Conservation (phyloP, 257 asterid genomes). For the Primulina tabacum region DNA sequence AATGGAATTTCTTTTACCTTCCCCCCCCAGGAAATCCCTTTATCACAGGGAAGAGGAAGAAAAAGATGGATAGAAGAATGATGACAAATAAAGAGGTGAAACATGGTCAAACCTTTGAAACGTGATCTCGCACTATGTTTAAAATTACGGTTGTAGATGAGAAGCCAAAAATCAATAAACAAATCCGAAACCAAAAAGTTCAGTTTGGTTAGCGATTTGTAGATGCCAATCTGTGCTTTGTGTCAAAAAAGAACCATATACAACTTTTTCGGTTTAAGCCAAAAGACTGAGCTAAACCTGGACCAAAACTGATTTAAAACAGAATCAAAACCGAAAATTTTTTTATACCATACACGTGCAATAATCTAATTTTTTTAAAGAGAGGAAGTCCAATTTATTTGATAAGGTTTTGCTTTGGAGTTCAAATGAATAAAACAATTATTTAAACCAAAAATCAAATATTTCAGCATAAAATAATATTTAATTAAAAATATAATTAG, state of each 20-base stretch:
- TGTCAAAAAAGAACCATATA: not conserved
- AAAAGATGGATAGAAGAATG: constrained; percentile 25
- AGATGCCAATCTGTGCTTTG: not conserved
- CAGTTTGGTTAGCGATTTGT: not conserved
- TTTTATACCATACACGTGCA: not conserved
- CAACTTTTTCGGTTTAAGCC: too few species aligned
- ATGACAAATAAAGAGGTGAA: not conserved
- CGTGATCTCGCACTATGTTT: not conserved
- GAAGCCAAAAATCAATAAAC: not conserved
- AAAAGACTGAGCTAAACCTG: not conserved
- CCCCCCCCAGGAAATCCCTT: constrained; percentile 19
- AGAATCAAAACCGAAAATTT: too few species aligned
- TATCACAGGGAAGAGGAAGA: constrained; percentile 29
- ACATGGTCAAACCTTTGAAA: not conserved
- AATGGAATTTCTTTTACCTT: constrained; percentile 39
- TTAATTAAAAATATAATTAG: too few species aligned
- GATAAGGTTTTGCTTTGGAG: too few species aligned
- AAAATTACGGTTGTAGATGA: not conserved
- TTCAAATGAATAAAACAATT: too few species aligned
- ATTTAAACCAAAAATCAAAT: too few species aligned
- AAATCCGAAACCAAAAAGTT: not conserved
- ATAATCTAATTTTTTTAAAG: too few species aligned
- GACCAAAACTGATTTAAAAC: too few species aligned
- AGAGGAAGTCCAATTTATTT: too few species aligned
- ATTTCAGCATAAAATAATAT: not conserved